Base-by-base conservation (phyloP, 2,329 filamentous ascomycete genomes). In the Colletotrichum agaves region DNA sequence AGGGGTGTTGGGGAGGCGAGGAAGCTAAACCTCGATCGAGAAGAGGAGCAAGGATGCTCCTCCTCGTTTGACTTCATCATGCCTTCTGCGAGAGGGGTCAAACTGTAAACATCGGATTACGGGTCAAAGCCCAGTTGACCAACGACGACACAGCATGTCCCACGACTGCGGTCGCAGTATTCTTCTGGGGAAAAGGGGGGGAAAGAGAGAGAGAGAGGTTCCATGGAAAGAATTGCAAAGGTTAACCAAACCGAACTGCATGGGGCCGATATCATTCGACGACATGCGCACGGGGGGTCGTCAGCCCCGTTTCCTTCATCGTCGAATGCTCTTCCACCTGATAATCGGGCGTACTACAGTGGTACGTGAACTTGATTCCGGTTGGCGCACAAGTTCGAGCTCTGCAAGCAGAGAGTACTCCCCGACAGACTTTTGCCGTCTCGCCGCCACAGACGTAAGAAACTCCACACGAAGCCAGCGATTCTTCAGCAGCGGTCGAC, bases 101-200 rank as follows among this genome's bases (percentile, higher is more conserved):
- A 67, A 67, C 59, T 52, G 49, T 63, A 67, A 67, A 67, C 19
- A 52, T 63, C 50, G 60, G 60, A 58, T 47, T 46, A 37, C 31
- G 39, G 53, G 44, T 41, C 31, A 59, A 19, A 37, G 31, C 8
- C 55, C 31, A 15, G n/a, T 21, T 21, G 19, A 21, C 19, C 27
- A 12, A 52, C 35, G 35, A 61, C 21, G 49, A 49, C 31, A 19
- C 37, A 44, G 19, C 47, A 15, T 31, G 59, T 58, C 52, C 64
- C 64, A 19, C 17, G 64, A 57, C 52, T 63, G 39, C 39, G 64
- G 64, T 35, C 60, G 13, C 47, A 44, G 60, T 39, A 39, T 31
- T 19, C 33, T 44, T 47, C 21, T 53, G 19, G 37, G 15, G 43
- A 37, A 35, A 37, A 27, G 6, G 23, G 5, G 10, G n/a, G 23